phyloP scores from a whole-genome alignment of 805 yeast genomes.

The Candida sphagnicola region DNA sequence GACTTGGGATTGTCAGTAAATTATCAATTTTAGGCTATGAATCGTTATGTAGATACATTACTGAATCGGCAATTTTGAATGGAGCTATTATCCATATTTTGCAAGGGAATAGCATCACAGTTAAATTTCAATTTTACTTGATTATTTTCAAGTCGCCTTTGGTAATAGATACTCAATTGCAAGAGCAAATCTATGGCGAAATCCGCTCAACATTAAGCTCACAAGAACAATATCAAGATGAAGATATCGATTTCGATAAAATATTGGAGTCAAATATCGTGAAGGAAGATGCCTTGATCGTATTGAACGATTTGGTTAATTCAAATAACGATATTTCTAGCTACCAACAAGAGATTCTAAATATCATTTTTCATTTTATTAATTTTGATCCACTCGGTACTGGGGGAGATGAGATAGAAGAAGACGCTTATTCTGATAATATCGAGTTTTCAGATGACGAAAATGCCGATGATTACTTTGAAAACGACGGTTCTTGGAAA shows the following conservation, averaged over 20 bases:
- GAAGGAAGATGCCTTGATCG: constrained; percentile 48
- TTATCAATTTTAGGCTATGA: constrained; percentile 49
- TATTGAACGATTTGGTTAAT: constrained; percentile 30
- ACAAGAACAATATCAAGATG: constrained; percentile 15
- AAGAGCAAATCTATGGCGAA: constrained; percentile 13
- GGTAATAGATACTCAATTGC: constrained; percentile 1
- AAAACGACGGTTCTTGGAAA: constrained; percentile 51
- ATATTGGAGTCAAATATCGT: constrained; percentile 41
- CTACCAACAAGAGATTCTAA: constrained; percentile 12
- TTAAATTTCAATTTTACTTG: constrained; percentile 13
- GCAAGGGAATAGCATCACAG: not conserved
- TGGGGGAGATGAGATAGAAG: constrained; percentile 32
- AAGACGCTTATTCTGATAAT: constrained; percentile 31
- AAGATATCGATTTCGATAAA: constrained; percentile 42
- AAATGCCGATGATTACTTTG: constrained; percentile 41
- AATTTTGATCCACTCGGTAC: constrained; percentile 28
- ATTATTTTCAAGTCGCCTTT: constrained; percentile 11
- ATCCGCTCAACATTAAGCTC: constrained; percentile 19
- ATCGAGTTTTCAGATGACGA: constrained; percentile 44
- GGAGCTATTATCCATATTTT: not conserved
- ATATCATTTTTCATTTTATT: constrained; percentile 19
- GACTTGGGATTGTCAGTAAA: constrained; percentile 44
- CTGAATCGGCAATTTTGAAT: constrained; percentile 4
- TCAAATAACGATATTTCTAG: constrained; percentile 10
- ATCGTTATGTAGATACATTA: constrained; percentile 26